Evolutionary conservation across 371 early-diverging fungal genomes (phyloP).

Genomic region (Nematocida sp.): DNA sequence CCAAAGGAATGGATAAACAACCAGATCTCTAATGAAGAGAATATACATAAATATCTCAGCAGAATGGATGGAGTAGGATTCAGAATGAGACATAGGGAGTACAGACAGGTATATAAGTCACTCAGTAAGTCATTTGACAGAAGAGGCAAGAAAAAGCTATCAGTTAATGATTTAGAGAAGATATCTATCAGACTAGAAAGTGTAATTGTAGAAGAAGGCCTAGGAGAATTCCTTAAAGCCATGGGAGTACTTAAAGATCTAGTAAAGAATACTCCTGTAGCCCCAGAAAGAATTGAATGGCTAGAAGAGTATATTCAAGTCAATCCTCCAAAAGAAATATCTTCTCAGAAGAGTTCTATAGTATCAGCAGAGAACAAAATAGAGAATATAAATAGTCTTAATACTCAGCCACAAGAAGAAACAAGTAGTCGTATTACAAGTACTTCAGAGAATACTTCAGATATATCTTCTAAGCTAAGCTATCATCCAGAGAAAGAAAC

Average conservation of each 20-base stretch:
- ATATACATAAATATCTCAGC: too few species aligned
- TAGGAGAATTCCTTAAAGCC: not conserved
- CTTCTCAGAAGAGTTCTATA: not conserved
- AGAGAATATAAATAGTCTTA: not conserved
- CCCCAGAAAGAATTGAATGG: not conserved
- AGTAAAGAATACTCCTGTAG: not conserved
- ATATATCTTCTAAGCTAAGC: too few species aligned
- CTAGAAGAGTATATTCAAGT: not conserved
- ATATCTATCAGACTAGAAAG: not conserved
- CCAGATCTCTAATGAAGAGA: too few species aligned
- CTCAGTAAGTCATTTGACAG: not conserved
- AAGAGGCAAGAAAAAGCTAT: constrained; percentile 1
- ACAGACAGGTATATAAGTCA: not conserved
- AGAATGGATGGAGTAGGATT: not conserved
- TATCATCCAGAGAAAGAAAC: not conserved
- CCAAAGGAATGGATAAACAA: constrained; percentile 1
- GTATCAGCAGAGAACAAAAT: not conserved
- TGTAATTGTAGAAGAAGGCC: not conserved
- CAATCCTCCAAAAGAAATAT: not conserved
- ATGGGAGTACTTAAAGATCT: not conserved
- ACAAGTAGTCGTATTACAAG: too few species aligned
- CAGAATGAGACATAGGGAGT: constrained; percentile 1
- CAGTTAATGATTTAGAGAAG: not conserved
- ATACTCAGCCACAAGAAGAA: not conserved
- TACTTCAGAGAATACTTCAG: too few species aligned